These are phyloP conservation scores for Fusarium sterilihyphosum DNA, from an alignment of 2,329 filamentous ascomycete species.

Conservation along the genomic window DNA sequence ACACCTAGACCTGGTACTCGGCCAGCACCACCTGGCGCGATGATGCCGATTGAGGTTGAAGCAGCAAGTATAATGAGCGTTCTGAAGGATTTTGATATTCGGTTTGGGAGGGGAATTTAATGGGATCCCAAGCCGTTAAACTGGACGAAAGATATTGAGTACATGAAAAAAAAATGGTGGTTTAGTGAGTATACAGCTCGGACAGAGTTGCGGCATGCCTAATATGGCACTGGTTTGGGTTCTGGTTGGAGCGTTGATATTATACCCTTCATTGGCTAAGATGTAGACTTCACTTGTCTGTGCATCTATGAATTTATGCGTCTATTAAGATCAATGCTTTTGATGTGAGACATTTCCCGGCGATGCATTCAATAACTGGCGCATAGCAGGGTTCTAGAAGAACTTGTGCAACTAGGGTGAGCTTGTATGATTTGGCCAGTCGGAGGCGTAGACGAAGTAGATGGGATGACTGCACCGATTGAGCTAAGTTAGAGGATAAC, in stretches of 20 bases:
- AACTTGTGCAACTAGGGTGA: slow-evolving; percentile 16
- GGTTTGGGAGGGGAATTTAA: slow-evolving; percentile 66
- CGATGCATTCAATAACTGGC: slow-evolving; percentile 3
- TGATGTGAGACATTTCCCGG: slow-evolving; percentile 10
- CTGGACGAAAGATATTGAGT: slow-evolving; percentile 15
- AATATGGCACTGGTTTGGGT: slow-evolving; percentile 35
- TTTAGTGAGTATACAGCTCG: slow-evolving; percentile 17
- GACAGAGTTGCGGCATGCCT: slow-evolving; percentile 26
- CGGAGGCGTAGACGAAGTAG: slow-evolving; percentile 5
- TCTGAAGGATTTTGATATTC: slow-evolving; percentile 81
- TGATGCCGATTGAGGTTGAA: slow-evolving; percentile 78
- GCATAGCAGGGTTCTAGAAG: slow-evolving; percentile 34
- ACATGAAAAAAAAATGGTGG: slow-evolving; percentile 9
- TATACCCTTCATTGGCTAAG: slow-evolving; percentile 45
- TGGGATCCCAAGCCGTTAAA: slow-evolving; percentile 28
- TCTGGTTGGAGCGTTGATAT: slow-evolving; percentile 44
- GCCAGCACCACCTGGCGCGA: slow-evolving; percentile 49
- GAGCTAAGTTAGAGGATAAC: neutral
- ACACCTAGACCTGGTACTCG: slow-evolving; percentile 52
- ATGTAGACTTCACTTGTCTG: slow-evolving; percentile 34
- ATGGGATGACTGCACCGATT: slow-evolving; percentile 1
- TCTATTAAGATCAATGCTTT: slow-evolving; percentile 20
- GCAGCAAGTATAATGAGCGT: slow-evolving; percentile 87
- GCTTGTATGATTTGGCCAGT: slow-evolving; percentile 23
- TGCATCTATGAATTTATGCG: slow-evolving; percentile 43